These are phyloP conservation scores for Aphanomyces euteiches DNA, from an alignment of 352 stramenopile species.

Conservation along the genomic window DNA sequence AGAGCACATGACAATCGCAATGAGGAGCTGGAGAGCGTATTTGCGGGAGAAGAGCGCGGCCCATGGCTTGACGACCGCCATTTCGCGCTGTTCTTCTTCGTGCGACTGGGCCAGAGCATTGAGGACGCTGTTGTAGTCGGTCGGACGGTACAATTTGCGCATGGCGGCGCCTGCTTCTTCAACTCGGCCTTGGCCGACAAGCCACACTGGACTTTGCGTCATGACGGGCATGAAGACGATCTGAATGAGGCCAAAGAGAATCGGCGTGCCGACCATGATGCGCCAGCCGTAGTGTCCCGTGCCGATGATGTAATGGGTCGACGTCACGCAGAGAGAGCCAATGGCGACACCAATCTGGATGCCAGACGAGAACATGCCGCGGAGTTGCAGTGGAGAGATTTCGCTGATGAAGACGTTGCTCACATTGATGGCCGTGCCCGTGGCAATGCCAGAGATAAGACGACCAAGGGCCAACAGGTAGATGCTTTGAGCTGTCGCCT, in stretches of 20 bases:
- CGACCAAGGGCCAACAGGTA: conserved; percentile 42
- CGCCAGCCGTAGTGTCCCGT: conserved; percentile 35
- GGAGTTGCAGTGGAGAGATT: conserved; percentile 46
- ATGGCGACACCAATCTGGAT: conserved; percentile 43
- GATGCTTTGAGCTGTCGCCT: conserved; percentile 39
- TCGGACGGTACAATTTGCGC: conserved; percentile 14
- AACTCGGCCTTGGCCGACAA: conserved; percentile 9
- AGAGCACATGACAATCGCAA: conserved; percentile 45
- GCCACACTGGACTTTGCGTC: conserved; percentile 23
- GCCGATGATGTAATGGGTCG: conserved; percentile 41
- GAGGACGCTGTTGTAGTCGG: conserved; percentile 6
- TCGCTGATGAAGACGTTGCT: conserved; percentile 48
- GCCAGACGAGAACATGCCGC: conserved; percentile 39
- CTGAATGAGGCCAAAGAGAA: conserved; percentile 46
- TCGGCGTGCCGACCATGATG: conserved; percentile 46
- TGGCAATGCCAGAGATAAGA: conserved; percentile 51
- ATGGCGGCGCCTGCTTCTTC: not conserved
- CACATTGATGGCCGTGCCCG: conserved; percentile 44
- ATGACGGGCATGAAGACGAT: conserved; percentile 33
- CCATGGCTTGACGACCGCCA: conserved; percentile 11
- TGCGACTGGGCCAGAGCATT: conserved; percentile 13
- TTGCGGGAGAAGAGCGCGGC: conserved; percentile 23
- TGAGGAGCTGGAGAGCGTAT: conserved; percentile 43
- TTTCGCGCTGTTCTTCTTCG: conserved; percentile 22
- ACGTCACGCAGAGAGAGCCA: conserved; percentile 44